Conservation (phyloP, 2,329 filamentous ascomycete genomes). For the Phoma herbarum region DNA sequence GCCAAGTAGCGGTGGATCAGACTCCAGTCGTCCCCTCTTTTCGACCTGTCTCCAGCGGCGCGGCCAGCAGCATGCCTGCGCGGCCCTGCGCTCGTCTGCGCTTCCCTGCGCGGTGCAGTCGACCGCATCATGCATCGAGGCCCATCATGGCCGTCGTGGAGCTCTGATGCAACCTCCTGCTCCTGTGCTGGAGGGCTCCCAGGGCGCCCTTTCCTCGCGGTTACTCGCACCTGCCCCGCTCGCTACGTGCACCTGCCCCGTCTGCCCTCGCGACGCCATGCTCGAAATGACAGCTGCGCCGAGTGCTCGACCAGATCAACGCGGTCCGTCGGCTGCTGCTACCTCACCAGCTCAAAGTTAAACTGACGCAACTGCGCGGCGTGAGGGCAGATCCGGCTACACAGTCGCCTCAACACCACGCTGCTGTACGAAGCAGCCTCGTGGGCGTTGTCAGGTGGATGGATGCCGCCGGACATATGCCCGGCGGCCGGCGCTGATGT, state of each 20-base stretch:
- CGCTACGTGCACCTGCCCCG: slow-evolving; percentile 17
- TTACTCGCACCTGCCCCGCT: slow-evolving; percentile 18
- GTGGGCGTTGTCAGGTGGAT: slow-evolving; percentile 5
- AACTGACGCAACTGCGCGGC: slow-evolving; percentile 19
- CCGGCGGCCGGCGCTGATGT: slow-evolving; percentile 6
- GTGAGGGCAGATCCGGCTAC: slow-evolving; percentile 15
- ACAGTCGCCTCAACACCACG: slow-evolving; percentile 18
- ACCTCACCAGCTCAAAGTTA: slow-evolving; percentile 21
- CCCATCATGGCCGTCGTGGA: slow-evolving; percentile 20
- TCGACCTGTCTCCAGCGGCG: slow-evolving; percentile 7
- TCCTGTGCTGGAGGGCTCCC: slow-evolving; percentile 4
- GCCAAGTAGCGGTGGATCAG: slow-evolving; percentile 15
- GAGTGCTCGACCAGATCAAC: slow-evolving; percentile 20
- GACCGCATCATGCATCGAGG: slow-evolving; percentile 23
- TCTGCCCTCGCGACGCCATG: slow-evolving; percentile 10
- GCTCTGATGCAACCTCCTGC: slow-evolving; percentile 3
- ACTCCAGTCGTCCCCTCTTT: slow-evolving; percentile 11
- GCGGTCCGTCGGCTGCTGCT: slow-evolving; percentile 22
- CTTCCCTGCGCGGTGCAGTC: slow-evolving; percentile 13
- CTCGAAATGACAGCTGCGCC: slow-evolving; percentile 21
- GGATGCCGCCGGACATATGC: slow-evolving; percentile 8
- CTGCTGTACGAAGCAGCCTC: slow-evolving; percentile 11
- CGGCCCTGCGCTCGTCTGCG: not conserved
- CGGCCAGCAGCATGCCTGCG: slow-evolving; percentile 13
- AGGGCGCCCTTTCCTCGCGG: slow-evolving; percentile 17